Evolutionary conservation across 768 basidiomycete species (phyloP), one percentile per base, ranked within the genome.

Genomic region (Russula foetens): DNA sequence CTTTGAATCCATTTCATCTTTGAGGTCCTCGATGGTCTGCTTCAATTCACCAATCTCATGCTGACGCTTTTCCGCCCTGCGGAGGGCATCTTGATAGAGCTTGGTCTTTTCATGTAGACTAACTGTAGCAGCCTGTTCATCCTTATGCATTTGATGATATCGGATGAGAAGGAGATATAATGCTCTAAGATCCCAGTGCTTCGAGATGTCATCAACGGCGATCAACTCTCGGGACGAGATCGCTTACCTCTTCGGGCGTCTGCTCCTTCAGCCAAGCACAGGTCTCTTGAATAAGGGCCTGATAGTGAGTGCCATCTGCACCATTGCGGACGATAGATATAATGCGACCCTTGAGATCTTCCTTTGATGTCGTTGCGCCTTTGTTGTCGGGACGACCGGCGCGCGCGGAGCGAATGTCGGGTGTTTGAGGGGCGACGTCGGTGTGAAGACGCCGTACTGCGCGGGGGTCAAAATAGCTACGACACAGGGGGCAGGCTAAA

Each of bases 141-240:
- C 65, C 46, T 66, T 66, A 50, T 64, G 58, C 65, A 65, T 65
- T 53, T 63, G 52, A 17, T 66, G 63, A 48, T 66, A 66, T 45
- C 58, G 63, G 29, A 57, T 47, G 38, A 66, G 55, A 26, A 66
- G 59, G 28, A 66, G 46, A 56, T 66, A 66, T 33, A 64, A 56
- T 8, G 63, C 65, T 3, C 65, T 59, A 23, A 66, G 59, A 44
- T 66, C 65, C 65, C 65, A 66, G 33, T 66, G 65, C 65, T 64
- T 39, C 8, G 12, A 56, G n/a, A 11, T n/a, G 29, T 38, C 15
- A 43, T 53, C 26, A 26, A 39, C n/a, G 17, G 24, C 23, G 19
- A 57, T 45, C 35, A 19, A 51, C 17, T 17, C 19, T 24, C 14
- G 1, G 1, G 3, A 24, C 17, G 15, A 47, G 9, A 53, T 56